A percentile compares a stretch with the other conserved stretches of the same genome.
Conservation (phyloP, 2,329 filamentous ascomycete genomes). For the Arachnomyces sp. region DNA sequence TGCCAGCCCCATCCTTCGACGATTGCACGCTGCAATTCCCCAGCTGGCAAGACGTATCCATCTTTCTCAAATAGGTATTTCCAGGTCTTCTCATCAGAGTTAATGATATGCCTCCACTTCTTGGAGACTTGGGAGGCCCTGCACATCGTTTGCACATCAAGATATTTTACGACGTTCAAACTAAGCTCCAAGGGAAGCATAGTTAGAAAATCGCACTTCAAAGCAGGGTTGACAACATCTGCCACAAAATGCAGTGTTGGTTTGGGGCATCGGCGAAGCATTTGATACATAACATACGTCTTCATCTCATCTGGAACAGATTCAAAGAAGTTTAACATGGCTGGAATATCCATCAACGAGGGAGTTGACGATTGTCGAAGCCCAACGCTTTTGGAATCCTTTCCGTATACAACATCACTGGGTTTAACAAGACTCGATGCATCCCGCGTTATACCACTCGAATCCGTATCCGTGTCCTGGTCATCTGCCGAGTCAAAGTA, state of each 20-base stretch:
- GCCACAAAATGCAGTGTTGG: slow-evolving; percentile 85
- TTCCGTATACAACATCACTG: slow-evolving; percentile 33
- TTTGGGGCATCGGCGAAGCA: slow-evolving; percentile 79
- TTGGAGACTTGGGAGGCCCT: slow-evolving; percentile 88
- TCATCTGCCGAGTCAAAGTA: slow-evolving; percentile 35
- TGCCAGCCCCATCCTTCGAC: slow-evolving; percentile 97
- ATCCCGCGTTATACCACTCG: slow-evolving; percentile 15
- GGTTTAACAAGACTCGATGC: no score
- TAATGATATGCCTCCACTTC: slow-evolving; percentile 83
- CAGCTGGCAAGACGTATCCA: slow-evolving; percentile 68
- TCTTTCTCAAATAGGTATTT: slow-evolving; percentile 83
- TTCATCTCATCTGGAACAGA: slow-evolving; percentile 86
- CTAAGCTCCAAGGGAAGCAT: slow-evolving; percentile 80
- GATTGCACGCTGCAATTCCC: slow-evolving; percentile 80
- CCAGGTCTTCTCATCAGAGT: slow-evolving; percentile 92
- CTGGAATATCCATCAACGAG: slow-evolving; percentile 68
- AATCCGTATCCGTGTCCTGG: slow-evolving; percentile 35
- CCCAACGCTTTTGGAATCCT: slow-evolving; percentile 12
- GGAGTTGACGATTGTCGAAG: slow-evolving; percentile 16
- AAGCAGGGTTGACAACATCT: slow-evolving; percentile 80
- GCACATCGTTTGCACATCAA: slow-evolving; percentile 80
- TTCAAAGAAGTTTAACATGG: slow-evolving; percentile 84
- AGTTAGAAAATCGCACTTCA: slow-evolving; percentile 88
- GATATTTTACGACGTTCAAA: slow-evolving; percentile 77
- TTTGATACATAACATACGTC: slow-evolving; percentile 92